Evolutionary conservation across 2,329 filamentous ascomycete species (phyloP).

Genomic region (Gremmenia infestans): DNA sequence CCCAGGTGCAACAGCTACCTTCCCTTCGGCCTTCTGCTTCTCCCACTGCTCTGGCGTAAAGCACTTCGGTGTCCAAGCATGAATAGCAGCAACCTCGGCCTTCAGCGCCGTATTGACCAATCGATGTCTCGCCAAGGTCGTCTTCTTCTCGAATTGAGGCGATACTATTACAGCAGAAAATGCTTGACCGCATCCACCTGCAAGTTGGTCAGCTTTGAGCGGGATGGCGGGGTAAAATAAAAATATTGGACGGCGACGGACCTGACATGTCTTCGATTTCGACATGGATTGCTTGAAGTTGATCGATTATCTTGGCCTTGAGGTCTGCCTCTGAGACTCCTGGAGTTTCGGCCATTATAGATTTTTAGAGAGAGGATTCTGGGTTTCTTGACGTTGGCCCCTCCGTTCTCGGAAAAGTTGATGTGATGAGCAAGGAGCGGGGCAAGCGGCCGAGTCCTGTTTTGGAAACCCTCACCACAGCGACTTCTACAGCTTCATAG

Average conservation of each 20-base stretch:
- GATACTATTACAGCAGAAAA: constrained; percentile 66
- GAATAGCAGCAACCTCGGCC: constrained; percentile 66
- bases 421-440: constrained; percentile 13
- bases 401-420: constrained; percentile 3
- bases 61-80: constrained; percentile 74
- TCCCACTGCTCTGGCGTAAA: constrained; percentile 72
- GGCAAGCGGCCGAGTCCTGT: constrained; percentile 10
- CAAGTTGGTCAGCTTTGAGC: background rate
- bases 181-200: constrained; percentile 67
- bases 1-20: constrained; percentile 24
- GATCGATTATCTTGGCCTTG: constrained; percentile 61
- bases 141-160: constrained; percentile 53
- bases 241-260: constrained; percentile 39
- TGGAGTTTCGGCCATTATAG: constrained; percentile 47
- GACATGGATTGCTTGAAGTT: constrained; percentile 71
- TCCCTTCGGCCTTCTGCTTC: constrained; percentile 45
- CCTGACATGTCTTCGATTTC: constrained; percentile 91
- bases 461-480: background rate
- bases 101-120: constrained; percentile 64
- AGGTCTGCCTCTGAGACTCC: constrained; percentile 71
- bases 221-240: background rate
- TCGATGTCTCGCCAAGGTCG: constrained; percentile 60
- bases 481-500: background rate
- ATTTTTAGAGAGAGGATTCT: background rate
- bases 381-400: background rate